phyloP scores from a whole-genome alignment of 2,329 filamentous ascomycete genomes.

The Cladophialophora bantiana region DNA sequence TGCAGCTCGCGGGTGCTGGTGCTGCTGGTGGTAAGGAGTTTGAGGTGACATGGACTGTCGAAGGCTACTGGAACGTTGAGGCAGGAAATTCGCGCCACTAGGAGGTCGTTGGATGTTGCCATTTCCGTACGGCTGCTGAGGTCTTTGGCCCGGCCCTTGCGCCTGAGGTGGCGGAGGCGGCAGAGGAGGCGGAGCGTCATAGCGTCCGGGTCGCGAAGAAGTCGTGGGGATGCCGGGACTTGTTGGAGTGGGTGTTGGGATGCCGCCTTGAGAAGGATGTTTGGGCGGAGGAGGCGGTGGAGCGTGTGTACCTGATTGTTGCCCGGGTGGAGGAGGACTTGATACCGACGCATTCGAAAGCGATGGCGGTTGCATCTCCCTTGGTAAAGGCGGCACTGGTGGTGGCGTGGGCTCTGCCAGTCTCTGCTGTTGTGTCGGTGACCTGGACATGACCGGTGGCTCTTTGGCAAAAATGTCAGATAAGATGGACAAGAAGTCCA shows the following conservation, averaged over 20 bases:
- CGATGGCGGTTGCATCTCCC: conserved; percentile 55
- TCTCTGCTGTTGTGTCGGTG: conserved; percentile 54
- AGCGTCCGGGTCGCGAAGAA: conserved; percentile 31
- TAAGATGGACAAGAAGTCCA: conserved; percentile 82
- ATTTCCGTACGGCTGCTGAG: conserved; percentile 37
- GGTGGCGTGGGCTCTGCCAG: conserved; percentile 53
- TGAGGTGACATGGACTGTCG: conserved; percentile 33
- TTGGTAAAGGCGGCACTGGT: conserved; percentile 43
- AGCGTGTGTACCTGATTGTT: conserved; percentile 38
- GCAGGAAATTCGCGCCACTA: conserved; percentile 44
- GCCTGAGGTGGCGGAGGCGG: conserved; percentile 31
- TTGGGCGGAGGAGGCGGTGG: conserved; percentile 36
- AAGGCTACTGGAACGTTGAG: conserved; percentile 43
- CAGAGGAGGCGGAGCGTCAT: conserved; percentile 41
- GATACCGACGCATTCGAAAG: conserved; percentile 64
- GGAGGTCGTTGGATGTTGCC: conserved; percentile 40
- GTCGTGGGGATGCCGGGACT: conserved; percentile 8
- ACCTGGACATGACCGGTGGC: conserved; percentile 83
- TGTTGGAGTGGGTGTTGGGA: conserved; percentile 9
- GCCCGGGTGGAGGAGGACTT: conserved; percentile 41
- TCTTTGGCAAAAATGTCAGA: conserved; percentile 92
- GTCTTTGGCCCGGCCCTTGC: conserved; percentile 12
- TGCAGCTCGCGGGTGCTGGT: conserved; percentile 15
- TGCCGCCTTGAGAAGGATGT: conserved; percentile 20
- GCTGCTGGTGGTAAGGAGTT: conserved; percentile 27